Evolutionary conservation across 2,329 filamentous ascomycete species (phyloP).

Genomic region (Diaporthe longicolla): DNA sequence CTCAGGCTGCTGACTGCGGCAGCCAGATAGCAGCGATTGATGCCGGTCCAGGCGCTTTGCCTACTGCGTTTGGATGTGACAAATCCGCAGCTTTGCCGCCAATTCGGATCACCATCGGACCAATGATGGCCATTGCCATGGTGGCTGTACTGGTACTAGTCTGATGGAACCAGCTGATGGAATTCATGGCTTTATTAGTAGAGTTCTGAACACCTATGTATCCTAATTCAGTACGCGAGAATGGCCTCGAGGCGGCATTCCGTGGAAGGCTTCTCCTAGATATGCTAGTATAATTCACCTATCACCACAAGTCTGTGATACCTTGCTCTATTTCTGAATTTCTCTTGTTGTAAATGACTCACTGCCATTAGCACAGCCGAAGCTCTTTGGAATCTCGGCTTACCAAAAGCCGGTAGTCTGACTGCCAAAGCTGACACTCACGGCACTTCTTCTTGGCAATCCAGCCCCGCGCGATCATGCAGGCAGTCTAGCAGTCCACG

Average conservation of each 20-base stretch:
- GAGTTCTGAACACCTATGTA: background rate
- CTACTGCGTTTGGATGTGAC: slow-evolving; percentile 26
- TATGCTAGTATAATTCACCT: background rate
- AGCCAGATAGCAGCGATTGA: slow-evolving; percentile 29
- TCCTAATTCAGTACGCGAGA: background rate
- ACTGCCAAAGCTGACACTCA: background rate
- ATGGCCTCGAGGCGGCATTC: background rate
- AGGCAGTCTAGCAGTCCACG: background rate
- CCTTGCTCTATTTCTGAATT: background rate
- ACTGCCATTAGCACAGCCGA: background rate
- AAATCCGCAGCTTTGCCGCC: slow-evolving; percentile 7
- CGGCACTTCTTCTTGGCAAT: background rate
- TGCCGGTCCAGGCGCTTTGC: slow-evolving; percentile 1
- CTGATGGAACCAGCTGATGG: background rate
- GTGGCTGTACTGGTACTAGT: background rate
- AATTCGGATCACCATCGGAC: background rate
- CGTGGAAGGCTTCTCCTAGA: too few relatives aligned
- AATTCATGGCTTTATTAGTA: too few relatives aligned
- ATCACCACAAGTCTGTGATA: background rate
- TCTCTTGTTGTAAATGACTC: too few relatives aligned
- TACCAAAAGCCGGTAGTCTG: background rate
- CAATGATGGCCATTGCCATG: background rate
- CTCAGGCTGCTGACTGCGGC: slow-evolving; percentile 33
- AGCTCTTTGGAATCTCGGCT: background rate
- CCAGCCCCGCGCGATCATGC: slow-evolving; percentile 20